These are phyloP conservation scores for Hibiscus tridactylites DNA, from an alignment of 345 rosid genomes.

Conservation along the genomic window DNA sequence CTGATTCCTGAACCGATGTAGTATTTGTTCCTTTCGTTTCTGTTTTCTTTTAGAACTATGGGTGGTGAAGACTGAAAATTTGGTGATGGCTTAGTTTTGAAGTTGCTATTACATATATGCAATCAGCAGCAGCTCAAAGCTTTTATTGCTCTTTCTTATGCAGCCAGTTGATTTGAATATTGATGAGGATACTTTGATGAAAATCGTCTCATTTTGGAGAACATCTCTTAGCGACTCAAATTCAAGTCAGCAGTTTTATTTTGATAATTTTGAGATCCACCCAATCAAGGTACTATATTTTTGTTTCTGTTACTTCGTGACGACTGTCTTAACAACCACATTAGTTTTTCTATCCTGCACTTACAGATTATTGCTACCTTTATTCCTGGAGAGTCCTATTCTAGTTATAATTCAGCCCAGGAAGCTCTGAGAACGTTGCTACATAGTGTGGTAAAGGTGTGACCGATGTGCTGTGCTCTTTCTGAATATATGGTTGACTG, in stretches of 20 bases:
- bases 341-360: constrained; percentile 15
- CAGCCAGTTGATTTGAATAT: constrained; percentile 86
- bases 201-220: constrained; percentile 82
- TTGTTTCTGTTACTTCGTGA: constrained; percentile 8
- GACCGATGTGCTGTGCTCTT: constrained; percentile 5
- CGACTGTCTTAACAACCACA: constrained; percentile 1
- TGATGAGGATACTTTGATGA: constrained; percentile 89
- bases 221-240: constrained; percentile 63
- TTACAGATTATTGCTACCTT: constrained; percentile 69
- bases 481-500: constrained; percentile 10
- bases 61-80: constrained; percentile 1
- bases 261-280: constrained; percentile 91
- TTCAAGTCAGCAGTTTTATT: constrained; percentile 70
- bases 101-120: neutral
- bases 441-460: constrained; percentile 90
- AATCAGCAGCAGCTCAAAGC: constrained; percentile 3
- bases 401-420: constrained; percentile 85
- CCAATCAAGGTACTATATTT: constrained; percentile 70
- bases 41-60: constrained; percentile 7
- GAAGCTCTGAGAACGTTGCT: constrained; percentile 81
- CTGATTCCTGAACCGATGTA: neutral
- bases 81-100: constrained; percentile 4
- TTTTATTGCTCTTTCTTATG: constrained; percentile 17
- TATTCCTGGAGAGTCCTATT: constrained; percentile 74
- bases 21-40: constrained; percentile 11